Conservation (phyloP, 192 early-diverging fungal genomes). For the Coemansia sp. region DNA sequence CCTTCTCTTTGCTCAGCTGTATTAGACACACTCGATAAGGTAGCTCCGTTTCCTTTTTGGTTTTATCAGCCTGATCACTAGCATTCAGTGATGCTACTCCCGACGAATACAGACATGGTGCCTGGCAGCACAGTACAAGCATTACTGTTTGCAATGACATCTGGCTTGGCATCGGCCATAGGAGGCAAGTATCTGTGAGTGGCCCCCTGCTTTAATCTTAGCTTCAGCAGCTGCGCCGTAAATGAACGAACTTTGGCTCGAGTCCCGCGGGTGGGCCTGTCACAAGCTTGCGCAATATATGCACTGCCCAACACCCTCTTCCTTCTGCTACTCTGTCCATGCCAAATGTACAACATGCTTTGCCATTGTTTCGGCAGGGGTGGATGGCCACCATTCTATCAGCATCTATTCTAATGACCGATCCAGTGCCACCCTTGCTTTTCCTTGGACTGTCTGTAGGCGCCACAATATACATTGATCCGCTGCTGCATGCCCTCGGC, state of each 20-base stretch:
- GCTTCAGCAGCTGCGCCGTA: background rate
- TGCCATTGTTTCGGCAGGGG: too few species aligned
- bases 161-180: slow-evolving; percentile 37
- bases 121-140: slow-evolving; percentile 29
- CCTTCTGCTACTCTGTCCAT: background rate
- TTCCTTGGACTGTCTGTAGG: slow-evolving; percentile 16
- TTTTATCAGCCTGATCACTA: background rate
- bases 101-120: background rate
- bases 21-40: background rate
- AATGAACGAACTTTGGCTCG: background rate
- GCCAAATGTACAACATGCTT: background rate
- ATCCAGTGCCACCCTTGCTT: background rate
- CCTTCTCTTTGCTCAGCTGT: background rate
- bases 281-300: slow-evolving; percentile 1
- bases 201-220: background rate
- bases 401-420: too few species aligned
- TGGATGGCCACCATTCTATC: too few species aligned
- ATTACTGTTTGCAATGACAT: slow-evolving; percentile 48
- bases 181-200: slow-evolving; percentile 26
- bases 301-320: background rate
- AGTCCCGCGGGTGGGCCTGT: too few species aligned
- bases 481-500: slow-evolving; percentile 38
- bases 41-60: background rate
- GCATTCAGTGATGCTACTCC: background rate
- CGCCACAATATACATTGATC: slow-evolving; percentile 44